Evolutionary conservation across 1,284 basidiomycete genomes (phyloP).

Genomic region (Cutaneotrichosporon cutaneum): DNA sequence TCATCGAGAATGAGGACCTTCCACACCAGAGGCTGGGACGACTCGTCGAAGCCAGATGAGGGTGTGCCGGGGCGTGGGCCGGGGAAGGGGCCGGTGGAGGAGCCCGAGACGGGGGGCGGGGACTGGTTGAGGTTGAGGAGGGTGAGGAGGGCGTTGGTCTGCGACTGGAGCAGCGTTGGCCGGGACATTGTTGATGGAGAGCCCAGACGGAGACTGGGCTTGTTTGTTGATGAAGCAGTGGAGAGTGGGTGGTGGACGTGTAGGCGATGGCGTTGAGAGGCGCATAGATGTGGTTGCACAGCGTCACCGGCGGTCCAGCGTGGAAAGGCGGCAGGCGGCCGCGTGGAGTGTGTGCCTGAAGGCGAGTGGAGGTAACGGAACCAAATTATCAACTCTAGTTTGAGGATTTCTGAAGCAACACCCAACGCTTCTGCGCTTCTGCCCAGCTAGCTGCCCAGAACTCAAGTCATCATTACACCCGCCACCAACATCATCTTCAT

Average conservation of each 20-base stretch:
- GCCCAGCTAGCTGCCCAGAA: background rate
- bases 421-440: background rate
- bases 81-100: conserved; percentile 34
- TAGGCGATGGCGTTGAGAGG: background rate
- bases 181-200: conserved; percentile 34
- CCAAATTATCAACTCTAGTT: background rate
- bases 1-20: conserved; percentile 95
- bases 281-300: too few relatives aligned
- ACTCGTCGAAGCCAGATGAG: conserved; percentile 39
- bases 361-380: background rate
- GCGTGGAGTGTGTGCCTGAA: background rate
- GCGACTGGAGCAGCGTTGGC: conserved; percentile 54
- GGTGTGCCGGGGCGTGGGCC: conserved; percentile 37
- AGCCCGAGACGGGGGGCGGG: conserved; percentile 14
- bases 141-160: conserved; percentile 55
- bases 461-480: background rate
- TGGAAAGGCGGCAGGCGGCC: conserved; percentile 1
- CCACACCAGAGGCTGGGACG: conserved; percentile 77
- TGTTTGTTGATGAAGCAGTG: background rate
- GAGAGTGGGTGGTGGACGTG: background rate
- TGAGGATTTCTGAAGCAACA: conserved; percentile 5
- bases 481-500: background rate
- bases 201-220: background rate
- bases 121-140: conserved; percentile 57
- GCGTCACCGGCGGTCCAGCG: background rate